Percentiles rank a stretch among this genome's conserved stretches.
These are phyloP conservation scores for Casaregolazyma lundiana DNA, from an alignment of 1,139 yeast genomes.

Conservation along the genomic window DNA sequence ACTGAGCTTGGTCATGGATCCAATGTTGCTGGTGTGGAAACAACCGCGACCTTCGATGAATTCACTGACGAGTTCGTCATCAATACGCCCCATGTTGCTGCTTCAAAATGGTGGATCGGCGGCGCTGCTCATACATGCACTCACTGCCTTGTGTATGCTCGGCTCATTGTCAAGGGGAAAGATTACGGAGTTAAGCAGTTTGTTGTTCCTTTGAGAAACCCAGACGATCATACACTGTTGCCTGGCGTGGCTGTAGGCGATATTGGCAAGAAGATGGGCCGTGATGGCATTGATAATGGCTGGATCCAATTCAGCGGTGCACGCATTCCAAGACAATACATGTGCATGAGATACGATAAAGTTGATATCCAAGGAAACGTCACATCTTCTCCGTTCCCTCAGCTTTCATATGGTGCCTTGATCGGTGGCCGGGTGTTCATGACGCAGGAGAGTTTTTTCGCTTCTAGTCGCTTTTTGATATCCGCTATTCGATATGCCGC, in stretches of 20 bases:
- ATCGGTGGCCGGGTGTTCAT: conserved; percentile 85
- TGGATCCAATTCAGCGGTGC: conserved; percentile 88
- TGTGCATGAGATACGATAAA: conserved; percentile 77
- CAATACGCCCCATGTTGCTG: conserved; percentile 84
- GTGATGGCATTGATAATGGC: conserved; percentile 74
- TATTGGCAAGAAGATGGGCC: conserved; percentile 91
- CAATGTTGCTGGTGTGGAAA: conserved; percentile 89
- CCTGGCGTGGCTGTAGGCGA: conserved; percentile 87
- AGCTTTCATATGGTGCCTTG: conserved; percentile 80
- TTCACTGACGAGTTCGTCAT: conserved; percentile 63
- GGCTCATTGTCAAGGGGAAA: conserved; percentile 72
- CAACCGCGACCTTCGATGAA: conserved; percentile 76
- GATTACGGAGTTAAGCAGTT: conserved; percentile 90
- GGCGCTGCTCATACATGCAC: conserved; percentile 96
- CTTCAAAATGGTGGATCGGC: conserved; percentile 98
- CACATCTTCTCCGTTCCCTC: conserved; percentile 67
- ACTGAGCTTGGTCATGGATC: conserved; percentile 94
- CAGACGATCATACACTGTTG: conserved; percentile 55
- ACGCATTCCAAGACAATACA: conserved; percentile 73
- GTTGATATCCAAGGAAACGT: conserved; percentile 69
- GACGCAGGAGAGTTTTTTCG: conserved; percentile 80
- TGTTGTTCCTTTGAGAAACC: conserved; percentile 82
- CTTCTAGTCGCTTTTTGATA: conserved; percentile 72
- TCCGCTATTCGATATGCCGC: conserved; percentile 86
- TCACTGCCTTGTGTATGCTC: conserved; percentile 75